A percentile compares a stretch with the other conserved stretches of the same genome.
phyloP scores from a whole-genome alignment of 2,329 filamentous ascomycete species.

The Blastomyces gilchristii region DNA sequence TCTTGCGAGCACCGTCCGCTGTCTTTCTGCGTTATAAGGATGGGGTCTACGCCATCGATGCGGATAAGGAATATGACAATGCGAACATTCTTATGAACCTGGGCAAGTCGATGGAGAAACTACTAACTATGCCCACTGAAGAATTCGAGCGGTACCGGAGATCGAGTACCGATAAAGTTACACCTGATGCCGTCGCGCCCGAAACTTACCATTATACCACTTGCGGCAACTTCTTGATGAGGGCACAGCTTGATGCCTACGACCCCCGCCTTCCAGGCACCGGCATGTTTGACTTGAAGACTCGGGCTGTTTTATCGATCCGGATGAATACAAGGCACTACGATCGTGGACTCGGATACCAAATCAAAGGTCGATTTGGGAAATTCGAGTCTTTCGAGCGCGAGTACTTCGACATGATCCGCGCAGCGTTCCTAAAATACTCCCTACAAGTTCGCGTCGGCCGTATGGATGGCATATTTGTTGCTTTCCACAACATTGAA shows the following conservation, averaged over 20 bases:
- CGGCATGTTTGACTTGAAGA: constrained; percentile 95
- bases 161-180: constrained; percentile 55
- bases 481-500: constrained; percentile 89
- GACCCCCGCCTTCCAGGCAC: constrained; percentile 78
- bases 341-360: constrained; percentile 70
- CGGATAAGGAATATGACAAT: constrained; percentile 81
- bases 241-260: constrained; percentile 86
- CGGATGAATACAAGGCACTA: constrained; percentile 72
- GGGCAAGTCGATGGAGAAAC: constrained; percentile 92
- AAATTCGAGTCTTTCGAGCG: constrained; percentile 86
- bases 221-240: constrained; percentile 79
- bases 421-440: constrained; percentile 90
- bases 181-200: constrained; percentile 54
- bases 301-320: constrained; percentile 79
- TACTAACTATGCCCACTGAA: constrained; percentile 70
- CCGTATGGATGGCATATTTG: constrained; percentile 96
- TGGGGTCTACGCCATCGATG: constrained; percentile 86
- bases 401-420: constrained; percentile 94
- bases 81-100: constrained; percentile 84
- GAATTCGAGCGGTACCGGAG: constrained; percentile 79
- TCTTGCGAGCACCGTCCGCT: constrained; percentile 63
- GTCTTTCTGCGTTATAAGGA: constrained; percentile 75
- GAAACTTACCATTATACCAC: constrained; percentile 84
- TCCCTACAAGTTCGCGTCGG: constrained; percentile 94
- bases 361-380: constrained; percentile 67